These are phyloP conservation scores for Multifurca ochricompacta DNA, from an alignment of 768 basidiomycete genomes.

Conservation along the genomic window DNA sequence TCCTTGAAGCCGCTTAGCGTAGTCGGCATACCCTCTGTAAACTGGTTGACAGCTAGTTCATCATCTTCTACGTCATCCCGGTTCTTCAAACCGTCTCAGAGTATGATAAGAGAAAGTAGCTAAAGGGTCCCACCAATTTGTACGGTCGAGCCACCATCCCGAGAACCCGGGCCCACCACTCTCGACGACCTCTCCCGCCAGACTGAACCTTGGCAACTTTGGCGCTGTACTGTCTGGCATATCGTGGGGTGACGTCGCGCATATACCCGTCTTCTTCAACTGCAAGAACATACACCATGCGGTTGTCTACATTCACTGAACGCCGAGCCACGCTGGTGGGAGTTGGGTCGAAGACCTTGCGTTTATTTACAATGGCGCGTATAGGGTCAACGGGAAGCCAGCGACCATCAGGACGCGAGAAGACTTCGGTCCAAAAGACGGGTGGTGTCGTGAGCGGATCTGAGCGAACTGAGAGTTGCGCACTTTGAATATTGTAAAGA, in stretches of 20 bases:
- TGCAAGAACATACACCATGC: slow-evolving; percentile 89
- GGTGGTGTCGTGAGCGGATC: slow-evolving; percentile 67
- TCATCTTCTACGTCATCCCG: slow-evolving; percentile 92
- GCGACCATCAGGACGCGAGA: slow-evolving; percentile 80
- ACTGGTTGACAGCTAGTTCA: slow-evolving; percentile 66
- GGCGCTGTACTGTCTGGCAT: slow-evolving; percentile 72
- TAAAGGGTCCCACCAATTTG: slow-evolving; percentile 48
- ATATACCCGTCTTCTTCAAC: slow-evolving; percentile 93
- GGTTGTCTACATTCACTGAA: slow-evolving; percentile 48
- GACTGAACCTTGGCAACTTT: slow-evolving; percentile 78
- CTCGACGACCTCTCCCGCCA: slow-evolving; percentile 54
- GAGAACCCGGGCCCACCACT: slow-evolving; percentile 82
- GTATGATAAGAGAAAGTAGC: slow-evolving; percentile 20
- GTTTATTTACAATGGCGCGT: slow-evolving; percentile 70
- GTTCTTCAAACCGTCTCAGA: slow-evolving; percentile 42
- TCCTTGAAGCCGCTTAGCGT: slow-evolving; percentile 90
- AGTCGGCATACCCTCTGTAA: slow-evolving; percentile 90
- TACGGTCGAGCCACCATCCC: slow-evolving; percentile 63
- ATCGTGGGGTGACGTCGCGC: slow-evolving; percentile 85
- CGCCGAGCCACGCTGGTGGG: slow-evolving; percentile 16
- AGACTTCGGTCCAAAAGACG: slow-evolving; percentile 96
- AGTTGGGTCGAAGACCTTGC: slow-evolving; percentile 69
- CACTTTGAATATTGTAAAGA: background rate
- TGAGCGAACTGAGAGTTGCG: slow-evolving; percentile 26
- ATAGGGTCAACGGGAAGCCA: slow-evolving; percentile 95